Base-by-base conservation (phyloP, 2,329 filamentous ascomycete species). In the Microsporum canis region DNA sequence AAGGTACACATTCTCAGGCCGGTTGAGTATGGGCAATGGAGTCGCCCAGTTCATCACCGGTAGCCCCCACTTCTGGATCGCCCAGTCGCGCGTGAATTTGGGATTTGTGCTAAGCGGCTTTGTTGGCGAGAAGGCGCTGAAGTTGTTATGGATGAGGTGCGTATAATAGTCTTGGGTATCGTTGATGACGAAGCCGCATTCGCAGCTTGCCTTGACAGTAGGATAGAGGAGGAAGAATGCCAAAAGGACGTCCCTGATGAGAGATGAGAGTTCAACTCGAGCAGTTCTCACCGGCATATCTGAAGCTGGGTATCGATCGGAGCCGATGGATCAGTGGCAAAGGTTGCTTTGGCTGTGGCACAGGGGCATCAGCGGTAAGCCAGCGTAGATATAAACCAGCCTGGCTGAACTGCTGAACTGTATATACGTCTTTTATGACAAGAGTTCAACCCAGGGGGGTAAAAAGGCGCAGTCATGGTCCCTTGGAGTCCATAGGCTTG, bases 41-140 rank as follows among this genome's bases (percentile, higher is more conserved):
- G 65, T 66, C 29, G 63, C 63, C 59, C 64, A 65, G 62, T 66
- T 66, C 53, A 65, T 61, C 17, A 66, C 60, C 1, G 60, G 64
- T 60, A 68, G 60, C 59, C 62, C 65, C 66, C 66, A 70, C 62
- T 65, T 64, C 58, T 71, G 68, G 58, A 70, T 63, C 36, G 63
- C 65, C 69, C 68, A 70, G 43, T 70, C 61, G 2, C 63, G 62
- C 34, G 57, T 63, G 58, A 70, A 69, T 31, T 62, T 58, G 17
- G 61, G 62, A 55, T 66, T 65, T 5, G 63, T 51, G 49, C 64
- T 56, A 23, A 68, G 57, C n/a, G 60, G 61, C 34, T 65, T 63
- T 14, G 63, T 61, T 34, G 66, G 61, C 1, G 66, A 31, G 45
- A 64, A 66, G 34, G 55, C 45, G 57, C 62, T 64, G 60, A 70